These are phyloP conservation scores for Trichoderma polysporum DNA, from an alignment of 2,329 filamentous ascomycete species.

Conservation along the genomic window DNA sequence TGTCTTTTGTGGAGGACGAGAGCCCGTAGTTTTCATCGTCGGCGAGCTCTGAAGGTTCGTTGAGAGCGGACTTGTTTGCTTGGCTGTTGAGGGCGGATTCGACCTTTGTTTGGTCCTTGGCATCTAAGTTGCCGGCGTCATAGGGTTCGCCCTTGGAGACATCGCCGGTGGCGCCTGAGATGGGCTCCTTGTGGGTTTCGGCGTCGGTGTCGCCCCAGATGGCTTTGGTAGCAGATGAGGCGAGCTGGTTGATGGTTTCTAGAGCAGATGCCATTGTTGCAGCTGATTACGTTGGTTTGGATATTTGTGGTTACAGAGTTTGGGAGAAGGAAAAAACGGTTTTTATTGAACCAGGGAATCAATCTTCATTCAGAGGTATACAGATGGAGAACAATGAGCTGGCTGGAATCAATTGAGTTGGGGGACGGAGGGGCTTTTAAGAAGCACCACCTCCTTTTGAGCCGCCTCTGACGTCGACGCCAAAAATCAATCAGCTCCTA, in stretches of 20 bases:
- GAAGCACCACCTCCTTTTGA: neutral
- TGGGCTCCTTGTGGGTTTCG: conserved; percentile 57
- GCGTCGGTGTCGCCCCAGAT: conserved; percentile 43
- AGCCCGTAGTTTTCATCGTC: neutral
- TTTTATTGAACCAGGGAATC: neutral
- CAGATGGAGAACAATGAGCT: neutral
- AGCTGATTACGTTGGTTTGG: neutral
- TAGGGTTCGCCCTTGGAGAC: conserved; percentile 70
- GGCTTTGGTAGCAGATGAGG: conserved; percentile 40
- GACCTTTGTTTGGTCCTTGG: conserved; percentile 19
- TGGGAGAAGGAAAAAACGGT: neutral
- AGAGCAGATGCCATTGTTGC: conserved; percentile 43
- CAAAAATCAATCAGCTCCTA: neutral
- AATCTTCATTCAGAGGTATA: neutral
- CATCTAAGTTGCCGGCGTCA: conserved; percentile 67
- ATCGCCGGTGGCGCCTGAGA: conserved; percentile 68
- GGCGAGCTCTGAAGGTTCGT: neutral
- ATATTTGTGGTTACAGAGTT: neutral
- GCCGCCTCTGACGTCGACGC: conserved; percentile 15
- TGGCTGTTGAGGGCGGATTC: conserved; percentile 10
- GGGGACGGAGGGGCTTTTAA: neutral
- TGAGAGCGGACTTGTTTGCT: no score
- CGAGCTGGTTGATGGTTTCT: conserved; percentile 63
- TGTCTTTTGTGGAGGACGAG: neutral
- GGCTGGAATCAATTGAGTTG: neutral